Evolutionary conservation across 257 asterid species (phyloP).

Genomic region (Nicotiana tomentosiformis): DNA sequence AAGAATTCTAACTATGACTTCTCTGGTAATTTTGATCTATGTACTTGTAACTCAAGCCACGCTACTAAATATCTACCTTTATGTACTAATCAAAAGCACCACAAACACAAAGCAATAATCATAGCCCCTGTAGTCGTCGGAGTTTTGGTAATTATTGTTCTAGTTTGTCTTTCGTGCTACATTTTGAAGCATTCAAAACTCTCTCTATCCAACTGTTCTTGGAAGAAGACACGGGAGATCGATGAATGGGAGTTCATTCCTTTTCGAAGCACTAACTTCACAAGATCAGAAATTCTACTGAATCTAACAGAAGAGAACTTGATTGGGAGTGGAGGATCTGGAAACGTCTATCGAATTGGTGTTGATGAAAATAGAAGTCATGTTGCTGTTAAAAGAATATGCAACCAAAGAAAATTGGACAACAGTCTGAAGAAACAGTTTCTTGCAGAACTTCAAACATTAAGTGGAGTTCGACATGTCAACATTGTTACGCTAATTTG

Average conservation of each 20-base stretch:
- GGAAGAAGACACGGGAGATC: background rate
- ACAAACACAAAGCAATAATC: background rate
- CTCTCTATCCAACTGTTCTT: background rate
- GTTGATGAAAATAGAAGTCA: conserved; percentile 19
- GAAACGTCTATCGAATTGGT: conserved; percentile 38
- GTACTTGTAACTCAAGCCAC: no score
- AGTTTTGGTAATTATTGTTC: background rate
- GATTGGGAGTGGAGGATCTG: conserved; percentile 57
- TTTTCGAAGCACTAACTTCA: conserved; percentile 29
- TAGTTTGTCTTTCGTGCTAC: background rate
- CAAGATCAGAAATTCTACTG: conserved; percentile 29
- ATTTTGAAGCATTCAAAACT: no score
- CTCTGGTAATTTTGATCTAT: no score
- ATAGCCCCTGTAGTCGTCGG: background rate
- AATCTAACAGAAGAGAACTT: conserved; percentile 31
- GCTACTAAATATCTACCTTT: no score
- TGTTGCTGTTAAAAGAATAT: conserved; percentile 51
- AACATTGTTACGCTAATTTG: conserved; percentile 53
- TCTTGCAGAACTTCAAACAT: conserved; percentile 37
- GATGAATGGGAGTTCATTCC: conserved; percentile 19
- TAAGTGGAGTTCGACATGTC: conserved; percentile 40
- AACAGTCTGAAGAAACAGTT: conserved; percentile 37
- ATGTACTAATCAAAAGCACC: no score
- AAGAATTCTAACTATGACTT: no score
- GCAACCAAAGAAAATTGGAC: conserved; percentile 29